phyloP scores from a whole-genome alignment of 208 protist species.

The Leishmania lainsoni region DNA sequence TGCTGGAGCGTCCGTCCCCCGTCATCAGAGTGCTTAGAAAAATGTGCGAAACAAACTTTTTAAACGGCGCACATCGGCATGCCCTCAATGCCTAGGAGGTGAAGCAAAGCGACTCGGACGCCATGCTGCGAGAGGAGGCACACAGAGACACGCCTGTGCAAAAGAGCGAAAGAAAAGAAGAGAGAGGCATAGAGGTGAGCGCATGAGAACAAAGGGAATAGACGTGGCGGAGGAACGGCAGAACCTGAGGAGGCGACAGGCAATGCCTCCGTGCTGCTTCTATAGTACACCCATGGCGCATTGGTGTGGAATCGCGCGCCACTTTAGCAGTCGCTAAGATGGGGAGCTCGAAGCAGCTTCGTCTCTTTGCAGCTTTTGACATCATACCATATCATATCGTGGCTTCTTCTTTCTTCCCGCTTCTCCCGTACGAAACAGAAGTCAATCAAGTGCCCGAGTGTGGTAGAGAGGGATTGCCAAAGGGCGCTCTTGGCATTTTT shows the following conservation, averaged over 20 bases:
- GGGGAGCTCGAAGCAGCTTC: background rate
- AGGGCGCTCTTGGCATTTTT: too few relatives aligned
- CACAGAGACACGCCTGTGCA: background rate
- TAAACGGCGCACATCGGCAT: background rate
- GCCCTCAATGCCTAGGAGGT: background rate
- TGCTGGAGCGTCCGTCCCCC: background rate
- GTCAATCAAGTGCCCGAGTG: background rate
- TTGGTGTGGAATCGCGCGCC: background rate
- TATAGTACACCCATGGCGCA: background rate
- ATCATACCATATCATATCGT: too few relatives aligned
- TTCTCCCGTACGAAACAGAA: background rate
- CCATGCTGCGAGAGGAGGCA: background rate
- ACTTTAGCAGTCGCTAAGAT: background rate
- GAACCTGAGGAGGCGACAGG: background rate
- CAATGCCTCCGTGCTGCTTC: background rate
- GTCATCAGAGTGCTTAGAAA: background rate
- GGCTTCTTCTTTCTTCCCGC: background rate
- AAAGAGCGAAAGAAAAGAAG: background rate
- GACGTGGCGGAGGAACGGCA: background rate
- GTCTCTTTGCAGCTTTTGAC: background rate
- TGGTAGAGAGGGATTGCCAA: background rate
- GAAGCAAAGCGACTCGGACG: background rate
- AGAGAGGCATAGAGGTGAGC: background rate
- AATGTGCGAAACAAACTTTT: background rate
- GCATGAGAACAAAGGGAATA: background rate